phyloP scores from a whole-genome alignment of 1,284 basidiomycete genomes.

The Coriolopsis trogii region DNA sequence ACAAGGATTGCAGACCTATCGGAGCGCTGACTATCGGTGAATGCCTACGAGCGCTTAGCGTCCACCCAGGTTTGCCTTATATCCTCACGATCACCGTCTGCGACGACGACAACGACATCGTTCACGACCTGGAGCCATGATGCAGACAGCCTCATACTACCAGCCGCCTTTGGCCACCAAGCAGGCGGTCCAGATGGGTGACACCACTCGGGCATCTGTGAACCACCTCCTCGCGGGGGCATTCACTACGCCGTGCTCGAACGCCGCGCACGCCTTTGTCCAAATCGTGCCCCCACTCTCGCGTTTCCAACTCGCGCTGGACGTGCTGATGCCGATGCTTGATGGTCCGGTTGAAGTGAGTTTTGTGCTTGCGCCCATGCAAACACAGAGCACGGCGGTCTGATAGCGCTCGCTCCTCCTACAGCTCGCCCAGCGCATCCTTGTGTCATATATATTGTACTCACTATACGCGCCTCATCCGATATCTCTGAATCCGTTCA shows the following conservation, averaged over 20 bases:
- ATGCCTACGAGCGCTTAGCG: neutral
- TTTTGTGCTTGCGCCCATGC: conserved; percentile 7
- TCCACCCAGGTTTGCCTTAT: neutral
- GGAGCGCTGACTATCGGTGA: neutral
- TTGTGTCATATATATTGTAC: conserved; percentile 76
- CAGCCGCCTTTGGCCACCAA: conserved; percentile 30
- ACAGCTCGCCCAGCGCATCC: conserved; percentile 70
- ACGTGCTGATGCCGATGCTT: conserved; percentile 72
- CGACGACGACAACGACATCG: conserved; percentile 13
- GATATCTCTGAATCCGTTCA: conserved; percentile 77
- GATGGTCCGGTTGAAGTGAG: conserved; percentile 44
- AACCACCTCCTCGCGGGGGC: conserved; percentile 64
- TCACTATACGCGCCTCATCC: conserved; percentile 76
- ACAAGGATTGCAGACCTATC: no score
- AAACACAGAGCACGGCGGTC: conserved; percentile 1
- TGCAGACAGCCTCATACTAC: conserved; percentile 30
- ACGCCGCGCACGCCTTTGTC: conserved; percentile 69
- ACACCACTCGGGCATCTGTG: conserved; percentile 52
- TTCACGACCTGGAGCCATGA: conserved; percentile 21
- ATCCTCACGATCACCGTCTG: conserved; percentile 11
- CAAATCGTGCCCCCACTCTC: conserved; percentile 71
- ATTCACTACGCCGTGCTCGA: conserved; percentile 69
- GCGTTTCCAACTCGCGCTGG: conserved; percentile 77
- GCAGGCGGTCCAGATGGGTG: conserved; percentile 27
- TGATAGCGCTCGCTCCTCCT: conserved; percentile 8